These are phyloP conservation scores for Penicillium frequentans DNA, from an alignment of 2,329 filamentous ascomycete species.

Conservation along the genomic window DNA sequence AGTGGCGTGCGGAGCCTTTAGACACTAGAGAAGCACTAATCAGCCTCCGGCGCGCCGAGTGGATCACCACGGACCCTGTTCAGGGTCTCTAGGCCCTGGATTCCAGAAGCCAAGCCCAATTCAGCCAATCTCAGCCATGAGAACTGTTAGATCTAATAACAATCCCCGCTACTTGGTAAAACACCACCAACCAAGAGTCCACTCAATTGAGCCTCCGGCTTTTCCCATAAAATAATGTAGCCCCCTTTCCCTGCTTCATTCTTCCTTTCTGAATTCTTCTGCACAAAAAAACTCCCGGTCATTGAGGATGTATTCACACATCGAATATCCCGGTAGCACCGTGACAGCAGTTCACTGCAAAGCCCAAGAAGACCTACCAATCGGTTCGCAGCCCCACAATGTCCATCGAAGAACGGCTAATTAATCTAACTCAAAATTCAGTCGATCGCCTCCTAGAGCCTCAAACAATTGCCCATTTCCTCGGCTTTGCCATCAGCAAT, in stretches of 20 bases:
- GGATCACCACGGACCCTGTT: background rate
- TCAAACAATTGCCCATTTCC: slow-evolving; percentile 22
- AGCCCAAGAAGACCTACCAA: slow-evolving; percentile 8
- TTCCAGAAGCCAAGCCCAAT: too few relatives aligned
- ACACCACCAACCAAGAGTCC: background rate
- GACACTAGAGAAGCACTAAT: background rate
- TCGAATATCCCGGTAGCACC: background rate
- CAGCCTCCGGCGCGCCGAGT: background rate
- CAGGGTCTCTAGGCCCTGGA: background rate
- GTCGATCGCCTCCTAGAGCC: slow-evolving; percentile 31
- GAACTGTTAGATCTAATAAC: background rate
- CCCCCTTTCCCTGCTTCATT: background rate
- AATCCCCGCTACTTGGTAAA: background rate
- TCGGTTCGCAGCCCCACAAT: slow-evolving; percentile 5
- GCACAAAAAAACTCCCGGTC: background rate
- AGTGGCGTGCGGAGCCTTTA: background rate
- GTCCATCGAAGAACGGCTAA: background rate
- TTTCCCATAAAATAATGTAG: background rate
- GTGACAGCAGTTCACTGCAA: slow-evolving; percentile 7
- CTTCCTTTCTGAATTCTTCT: background rate
- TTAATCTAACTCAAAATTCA: background rate
- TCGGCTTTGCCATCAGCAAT: slow-evolving; percentile 9
- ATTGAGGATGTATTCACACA: background rate
- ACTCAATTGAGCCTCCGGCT: background rate
- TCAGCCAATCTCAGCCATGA: background rate